Percentiles rank a stretch among this genome's conserved stretches.
Conservation (phyloP, 768 basidiomycete species). For the Chalciporus piperatus region DNA sequence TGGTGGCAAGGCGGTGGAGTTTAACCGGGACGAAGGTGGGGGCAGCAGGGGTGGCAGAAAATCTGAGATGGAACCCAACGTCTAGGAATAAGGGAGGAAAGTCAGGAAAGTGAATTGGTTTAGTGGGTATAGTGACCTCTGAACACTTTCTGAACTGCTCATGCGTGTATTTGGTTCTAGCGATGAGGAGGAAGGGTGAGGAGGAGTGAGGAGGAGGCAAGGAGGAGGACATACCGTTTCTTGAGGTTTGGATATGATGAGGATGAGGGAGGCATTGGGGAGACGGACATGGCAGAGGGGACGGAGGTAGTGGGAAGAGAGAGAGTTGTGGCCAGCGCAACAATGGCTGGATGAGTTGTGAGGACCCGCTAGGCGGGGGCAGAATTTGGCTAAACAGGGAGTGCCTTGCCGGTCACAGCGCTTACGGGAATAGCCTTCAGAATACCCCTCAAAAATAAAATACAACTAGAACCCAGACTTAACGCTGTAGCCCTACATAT, state of each 20-base stretch:
- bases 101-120: slow-evolving; percentile 16
- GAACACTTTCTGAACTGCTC: slow-evolving; percentile 40
- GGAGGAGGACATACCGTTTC: slow-evolving; percentile 33
- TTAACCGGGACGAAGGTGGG: slow-evolving; percentile 40
- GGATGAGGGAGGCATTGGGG: slow-evolving; percentile 27
- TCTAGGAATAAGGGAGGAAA: slow-evolving; percentile 26
- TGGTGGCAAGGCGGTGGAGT: slow-evolving; percentile 37
- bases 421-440: slow-evolving; percentile 23
- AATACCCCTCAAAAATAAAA: not conserved
- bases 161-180: slow-evolving; percentile 31
- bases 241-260: slow-evolving; percentile 23
- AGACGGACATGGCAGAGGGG: slow-evolving; percentile 31
- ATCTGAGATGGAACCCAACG: slow-evolving; percentile 37
- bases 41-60: slow-evolving; percentile 45
- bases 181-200: slow-evolving; percentile 27
- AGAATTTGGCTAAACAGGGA: slow-evolving; percentile 35
- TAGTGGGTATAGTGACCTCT: slow-evolving; percentile 31
- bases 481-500: not conserved
- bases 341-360: slow-evolving; percentile 39
- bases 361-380: slow-evolving; percentile 31
- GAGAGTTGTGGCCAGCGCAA: slow-evolving; percentile 39
- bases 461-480: too few relatives aligned
- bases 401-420: slow-evolving; percentile 38
- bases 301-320: slow-evolving; percentile 38
- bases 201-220: slow-evolving; percentile 1